phyloP scores from a whole-genome alignment of 768 basidiomycete genomes.

The Zangia roseola region DNA sequence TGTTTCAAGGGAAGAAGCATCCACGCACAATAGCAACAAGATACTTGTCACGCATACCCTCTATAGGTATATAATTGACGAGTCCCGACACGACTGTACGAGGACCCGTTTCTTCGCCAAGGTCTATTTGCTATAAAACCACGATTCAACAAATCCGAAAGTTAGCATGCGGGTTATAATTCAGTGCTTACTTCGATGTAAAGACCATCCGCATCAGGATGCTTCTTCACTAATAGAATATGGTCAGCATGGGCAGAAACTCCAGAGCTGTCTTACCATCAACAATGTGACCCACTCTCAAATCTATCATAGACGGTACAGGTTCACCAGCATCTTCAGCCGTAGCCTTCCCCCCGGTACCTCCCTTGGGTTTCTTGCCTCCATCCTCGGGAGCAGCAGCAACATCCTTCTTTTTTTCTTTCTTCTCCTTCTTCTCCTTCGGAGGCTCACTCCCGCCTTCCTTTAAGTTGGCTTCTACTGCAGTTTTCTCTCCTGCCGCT shows the following conservation, averaged over 20 bases:
- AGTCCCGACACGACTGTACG: conserved; percentile 96
- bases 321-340: conserved; percentile 76
- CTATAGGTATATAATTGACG: conserved; percentile 94
- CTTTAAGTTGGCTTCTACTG: conserved; percentile 34
- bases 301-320: conserved; percentile 94
- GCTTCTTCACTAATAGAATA: conserved; percentile 70
- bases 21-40: conserved; percentile 76
- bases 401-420: conserved; percentile 60
- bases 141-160: not conserved
- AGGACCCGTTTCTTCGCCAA: conserved; percentile 93
- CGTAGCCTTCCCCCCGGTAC: conserved; percentile 32
- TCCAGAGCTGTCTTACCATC: conserved; percentile 59
- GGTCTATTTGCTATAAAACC: conserved; percentile 79
- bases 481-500: conserved; percentile 23
- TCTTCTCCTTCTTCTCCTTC: conserved; percentile 33
- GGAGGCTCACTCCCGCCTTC: conserved; percentile 36
- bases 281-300: conserved; percentile 90
- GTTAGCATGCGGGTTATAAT: not conserved
- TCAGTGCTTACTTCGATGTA: conserved; percentile 75
- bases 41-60: conserved; percentile 83
- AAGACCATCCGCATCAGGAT: conserved; percentile 97
- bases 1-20: not conserved
- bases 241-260: conserved; percentile 2
- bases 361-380: conserved; percentile 42
- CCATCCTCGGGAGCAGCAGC: conserved; percentile 24